Base-by-base conservation (phyloP, 192 early-diverging fungal species). In the Phycomyces blakesleeanus region DNA sequence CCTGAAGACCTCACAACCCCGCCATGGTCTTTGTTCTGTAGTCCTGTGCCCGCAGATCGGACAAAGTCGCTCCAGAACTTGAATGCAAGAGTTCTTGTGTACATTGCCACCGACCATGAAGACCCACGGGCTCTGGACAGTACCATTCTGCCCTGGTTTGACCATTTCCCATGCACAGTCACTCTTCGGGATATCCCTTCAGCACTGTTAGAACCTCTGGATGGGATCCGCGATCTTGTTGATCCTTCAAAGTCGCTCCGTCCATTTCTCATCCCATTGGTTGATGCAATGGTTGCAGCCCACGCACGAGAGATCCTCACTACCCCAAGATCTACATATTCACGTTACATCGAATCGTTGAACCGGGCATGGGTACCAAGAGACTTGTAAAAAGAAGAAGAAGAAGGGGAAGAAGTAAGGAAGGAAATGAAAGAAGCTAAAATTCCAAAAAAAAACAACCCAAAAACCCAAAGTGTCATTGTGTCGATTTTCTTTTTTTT, bases 51-150 rank as follows among this genome's bases (percentile, higher is more conserved):
- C 25, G 39, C 66, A 7, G 6, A 40, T 22, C 29, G 57, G 16
- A 25, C 24, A 12, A 50, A 25, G 2, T 24, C 66, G 22, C 49
- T 58, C 37, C 38, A 39, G 1, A 15, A 40, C 2, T 42, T 68
- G 11, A 22, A 42, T n/a, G n/a, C 50, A 18, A 18, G 67, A 38
- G 47, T 75, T 0, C 60, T 76, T 34, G 73, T 80, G 11, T 83
- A 81, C 49, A 70, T 83, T 18, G 82, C 82, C 1, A 83, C 82
- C 9, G 82, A 83, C 27, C 62, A 74, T 7, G 63, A 67, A 39
- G 57, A 68, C 3, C 78, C 81, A 10, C 72, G 80, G 1, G 59
- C 44, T 0, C 64, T 73, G 38, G 64, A 74, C 41, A 66, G 52
- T n/a, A 11, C 40, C 1, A 29, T 75, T 0, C 18, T 55, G 2